Percentiles rank a stretch among this genome's conserved stretches.
Evolutionary conservation across 768 basidiomycete genomes (phyloP).

Genomic region (Xanthoconium stramineum): DNA sequence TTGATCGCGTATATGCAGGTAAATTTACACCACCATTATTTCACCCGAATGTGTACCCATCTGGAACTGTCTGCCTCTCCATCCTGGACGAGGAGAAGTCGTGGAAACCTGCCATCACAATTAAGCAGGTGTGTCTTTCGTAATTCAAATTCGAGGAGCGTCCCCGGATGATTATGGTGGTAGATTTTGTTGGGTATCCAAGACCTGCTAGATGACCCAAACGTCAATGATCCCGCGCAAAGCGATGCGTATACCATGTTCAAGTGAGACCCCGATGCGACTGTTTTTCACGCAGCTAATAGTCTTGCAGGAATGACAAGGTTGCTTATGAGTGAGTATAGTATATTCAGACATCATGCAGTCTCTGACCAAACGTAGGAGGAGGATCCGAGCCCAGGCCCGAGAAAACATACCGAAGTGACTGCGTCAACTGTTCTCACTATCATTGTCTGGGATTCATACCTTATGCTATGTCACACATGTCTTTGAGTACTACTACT

Average conservation of each 20-base stretch:
- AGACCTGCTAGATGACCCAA: slow-evolving; percentile 92
- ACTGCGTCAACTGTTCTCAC: slow-evolving; percentile 5
- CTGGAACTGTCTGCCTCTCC: slow-evolving; percentile 96
- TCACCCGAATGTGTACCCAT: slow-evolving; percentile 98
- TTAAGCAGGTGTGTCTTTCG: slow-evolving; percentile 78
- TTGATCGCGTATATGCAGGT: slow-evolving; percentile 47
- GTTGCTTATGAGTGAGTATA: slow-evolving; percentile 80
- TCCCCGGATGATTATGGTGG: not conserved
- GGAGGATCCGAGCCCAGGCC: slow-evolving; percentile 80
- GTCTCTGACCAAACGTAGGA: slow-evolving; percentile 41
- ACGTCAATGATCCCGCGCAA: slow-evolving; percentile 96
- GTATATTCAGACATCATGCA: not conserved
- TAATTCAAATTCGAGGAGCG: not conserved
- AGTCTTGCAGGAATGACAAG: slow-evolving; percentile 76
- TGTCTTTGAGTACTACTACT: slow-evolving; percentile 12
- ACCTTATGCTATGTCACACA: slow-evolving; percentile 4
- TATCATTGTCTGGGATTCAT: not conserved
- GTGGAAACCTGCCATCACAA: slow-evolving; percentile 98
- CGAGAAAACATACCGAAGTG: slow-evolving; percentile 87
- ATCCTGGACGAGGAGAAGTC: slow-evolving; percentile 98
- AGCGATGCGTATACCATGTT: slow-evolving; percentile 99
- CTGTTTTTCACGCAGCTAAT: slow-evolving; percentile 8
- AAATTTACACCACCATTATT: slow-evolving; percentile 96
- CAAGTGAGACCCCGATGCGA: slow-evolving; percentile 61
- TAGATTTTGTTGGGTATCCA: slow-evolving; percentile 96